phyloP scores from a whole-genome alignment of 768 basidiomycete species.

The Trametes sanguinea region DNA sequence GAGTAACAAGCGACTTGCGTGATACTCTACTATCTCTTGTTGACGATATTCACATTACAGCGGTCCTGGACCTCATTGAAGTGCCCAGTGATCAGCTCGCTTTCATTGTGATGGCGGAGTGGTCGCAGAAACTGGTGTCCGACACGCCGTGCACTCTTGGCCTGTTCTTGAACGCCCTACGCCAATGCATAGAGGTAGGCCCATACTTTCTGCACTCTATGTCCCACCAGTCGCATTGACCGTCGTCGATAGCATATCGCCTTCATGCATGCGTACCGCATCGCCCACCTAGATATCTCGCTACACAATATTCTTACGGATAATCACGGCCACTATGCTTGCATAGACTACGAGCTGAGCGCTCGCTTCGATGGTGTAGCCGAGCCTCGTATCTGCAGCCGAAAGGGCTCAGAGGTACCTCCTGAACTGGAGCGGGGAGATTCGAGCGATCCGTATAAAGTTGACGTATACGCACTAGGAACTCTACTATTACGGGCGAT shows the following conservation, averaged over 20 bases:
- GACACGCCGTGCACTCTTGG: conserved; percentile 52
- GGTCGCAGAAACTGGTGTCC: conserved; percentile 64
- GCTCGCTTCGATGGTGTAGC: conserved; percentile 47
- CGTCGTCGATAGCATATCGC: conserved; percentile 51
- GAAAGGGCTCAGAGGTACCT: conserved; percentile 65
- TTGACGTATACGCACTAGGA: conserved; percentile 75
- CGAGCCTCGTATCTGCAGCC: conserved; percentile 42
- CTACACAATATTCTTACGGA: conserved; percentile 69
- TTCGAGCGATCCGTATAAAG: conserved; percentile 60
- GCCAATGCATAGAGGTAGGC: conserved; percentile 68
- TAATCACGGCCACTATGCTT: conserved; percentile 63
- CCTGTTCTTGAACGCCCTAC: conserved; percentile 56
- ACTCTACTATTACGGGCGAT: conserved; percentile 64
- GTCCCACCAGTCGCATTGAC: not conserved
- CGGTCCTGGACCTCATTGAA: conserved; percentile 65
- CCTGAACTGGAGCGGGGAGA: conserved; percentile 64
- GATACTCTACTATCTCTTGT: not conserved
- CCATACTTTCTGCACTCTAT: not conserved
- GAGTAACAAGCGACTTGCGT: conserved; percentile 9
- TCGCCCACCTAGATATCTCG: conserved; percentile 76
- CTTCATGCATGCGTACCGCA: conserved; percentile 68
- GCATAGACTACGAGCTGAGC: conserved; percentile 74
- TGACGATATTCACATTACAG: conserved; percentile 38
- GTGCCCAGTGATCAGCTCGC: conserved; percentile 51
- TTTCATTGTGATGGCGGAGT: conserved; percentile 81